Base-by-base conservation (phyloP, 106 monocot species). In the Gastrodia elata region DNA sequence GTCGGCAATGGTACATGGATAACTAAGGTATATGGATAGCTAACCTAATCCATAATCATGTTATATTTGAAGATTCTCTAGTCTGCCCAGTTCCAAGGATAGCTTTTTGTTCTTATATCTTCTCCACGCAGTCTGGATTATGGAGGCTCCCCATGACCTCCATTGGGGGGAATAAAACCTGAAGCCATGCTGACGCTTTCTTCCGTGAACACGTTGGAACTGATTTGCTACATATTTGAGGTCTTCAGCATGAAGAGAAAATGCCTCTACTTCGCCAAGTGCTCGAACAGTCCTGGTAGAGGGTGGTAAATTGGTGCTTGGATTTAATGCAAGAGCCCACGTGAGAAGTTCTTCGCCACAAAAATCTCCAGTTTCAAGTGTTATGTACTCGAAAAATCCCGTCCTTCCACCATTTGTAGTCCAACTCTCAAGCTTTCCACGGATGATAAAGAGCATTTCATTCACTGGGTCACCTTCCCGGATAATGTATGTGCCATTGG, bases 391-490 rank as follows among this genome's bases (percentile, higher is more conserved):
- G 79, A 86, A 94, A 82, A 94, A 94, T 2, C 88, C 90, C 2
- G 79, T 72, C 22, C 93, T 68, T 5, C 93, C 89, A 0, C 89
- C 89, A 39, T 87, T 83, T 25, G 87, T 90, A 3, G 94, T 94
- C 36, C 88, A 90, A 80, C 90, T 91, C 61, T 91, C 90, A 0
- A 94, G 80, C 38, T 79, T 76, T 24, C 94, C 94, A 20, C 90
- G 82, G 35, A 94, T 94, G n/a, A 94, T 70, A 71, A 94, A 91
- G 70, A 90, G 78, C 94, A 94, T 94, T 36, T 86, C 88, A 24
- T 81, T 88, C 8, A 94, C 90, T 11, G 94, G 94, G 68, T 94
- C 94, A 13, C 90, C 94, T 72, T 94, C 94, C 8, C 87, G 72
- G 15, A 91, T 86, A 38, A 90, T 86, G 58, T 81, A 88, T 0